Evolutionary conservation across 768 basidiomycete species (phyloP).

Genomic region (Termitomyces sp.): DNA sequence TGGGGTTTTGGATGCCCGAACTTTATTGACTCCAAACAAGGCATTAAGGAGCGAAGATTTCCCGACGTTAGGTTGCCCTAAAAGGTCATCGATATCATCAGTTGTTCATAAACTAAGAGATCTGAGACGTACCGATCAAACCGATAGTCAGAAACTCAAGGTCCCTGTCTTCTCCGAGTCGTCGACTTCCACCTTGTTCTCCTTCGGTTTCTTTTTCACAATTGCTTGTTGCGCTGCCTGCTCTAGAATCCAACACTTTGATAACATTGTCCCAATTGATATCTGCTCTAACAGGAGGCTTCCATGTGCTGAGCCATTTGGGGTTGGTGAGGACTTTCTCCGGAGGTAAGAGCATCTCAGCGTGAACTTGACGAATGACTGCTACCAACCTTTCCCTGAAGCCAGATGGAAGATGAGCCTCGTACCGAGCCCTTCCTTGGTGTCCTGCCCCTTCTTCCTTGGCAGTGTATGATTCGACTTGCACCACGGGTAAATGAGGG

Average conservation of each 20-base stretch:
- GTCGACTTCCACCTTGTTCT: conserved; percentile 23
- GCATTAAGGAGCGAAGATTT: conserved; percentile 93
- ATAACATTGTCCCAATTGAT: conserved; percentile 76
- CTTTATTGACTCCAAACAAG: conserved; percentile 74
- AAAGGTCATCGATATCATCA: not conserved
- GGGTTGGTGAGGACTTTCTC: conserved; percentile 46
- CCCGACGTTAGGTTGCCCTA: conserved; percentile 94
- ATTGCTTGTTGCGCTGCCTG: conserved; percentile 33
- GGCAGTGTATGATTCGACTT: conserved; percentile 73
- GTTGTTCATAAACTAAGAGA: not conserved
- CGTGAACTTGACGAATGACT: conserved; percentile 64
- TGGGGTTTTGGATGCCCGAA: conserved; percentile 81
- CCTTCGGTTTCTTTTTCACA: conserved; percentile 31
- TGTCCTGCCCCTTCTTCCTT: conserved; percentile 36
- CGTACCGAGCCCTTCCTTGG: conserved; percentile 46
- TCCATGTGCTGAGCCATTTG: conserved; percentile 57
- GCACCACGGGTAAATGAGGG: conserved; percentile 58
- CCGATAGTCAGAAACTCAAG: conserved; percentile 74
- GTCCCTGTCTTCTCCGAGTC: conserved; percentile 32
- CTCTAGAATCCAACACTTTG: conserved; percentile 37
- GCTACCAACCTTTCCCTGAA: conserved; percentile 64
- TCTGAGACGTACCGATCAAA: conserved; percentile 55
- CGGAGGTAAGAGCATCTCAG: conserved; percentile 67
- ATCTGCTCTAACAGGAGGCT: conserved; percentile 53
- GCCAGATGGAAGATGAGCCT: conserved; percentile 65